Base-by-base conservation (phyloP, 2,329 filamentous ascomycete genomes). In the Diaporthe sp. region DNA sequence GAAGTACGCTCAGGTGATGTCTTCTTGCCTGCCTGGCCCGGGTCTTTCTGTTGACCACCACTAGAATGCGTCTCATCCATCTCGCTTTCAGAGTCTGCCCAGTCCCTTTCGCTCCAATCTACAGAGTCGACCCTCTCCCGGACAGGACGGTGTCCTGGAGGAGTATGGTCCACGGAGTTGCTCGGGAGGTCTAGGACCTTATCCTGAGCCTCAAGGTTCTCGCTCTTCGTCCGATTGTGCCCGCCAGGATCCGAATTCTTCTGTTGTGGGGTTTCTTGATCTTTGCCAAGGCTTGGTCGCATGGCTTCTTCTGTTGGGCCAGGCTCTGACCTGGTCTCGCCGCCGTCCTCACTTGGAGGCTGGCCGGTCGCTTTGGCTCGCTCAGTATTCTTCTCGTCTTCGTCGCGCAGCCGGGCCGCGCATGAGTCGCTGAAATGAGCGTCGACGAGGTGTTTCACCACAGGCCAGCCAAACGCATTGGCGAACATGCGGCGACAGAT, bases 381-480 rank as follows among this genome's bases (percentile, higher is more conserved):
- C 80, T 98, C 95, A 0, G 84, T 83, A n/a, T 87, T 89, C 57
- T 88, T 85, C 82, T 95, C 93, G 44, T 93, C 84, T 67, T 94
- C 91, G 79, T 96, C 94, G 1, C 91, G 88, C 1, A 90, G 92
- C 22, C 89, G 88, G 0, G 94, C 92, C 1, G 89, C 85, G 65
- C 90, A 90, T 0, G 92, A 92, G 81, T 97, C 94, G 72, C 92
- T 94, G 82, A 99, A 99, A 85, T 99, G 97, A 0, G 95, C 95
- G 80, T 98, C 96, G 71, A 97, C 96, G 28, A 98, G 86, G 84
- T 99, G 97, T 84, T 98, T 96, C 68, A 98, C 88, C 0, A 99
- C 97, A 0, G 97, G 97, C 97, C 97, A 99, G 2, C 97, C 97
- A 80, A 98, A 98, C 0, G 97, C 97, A 81, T 99, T 99, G 74